These are phyloP conservation scores for Penicillium argentinense DNA, from an alignment of 495 filamentous ascomycete genomes.

Conservation along the genomic window DNA sequence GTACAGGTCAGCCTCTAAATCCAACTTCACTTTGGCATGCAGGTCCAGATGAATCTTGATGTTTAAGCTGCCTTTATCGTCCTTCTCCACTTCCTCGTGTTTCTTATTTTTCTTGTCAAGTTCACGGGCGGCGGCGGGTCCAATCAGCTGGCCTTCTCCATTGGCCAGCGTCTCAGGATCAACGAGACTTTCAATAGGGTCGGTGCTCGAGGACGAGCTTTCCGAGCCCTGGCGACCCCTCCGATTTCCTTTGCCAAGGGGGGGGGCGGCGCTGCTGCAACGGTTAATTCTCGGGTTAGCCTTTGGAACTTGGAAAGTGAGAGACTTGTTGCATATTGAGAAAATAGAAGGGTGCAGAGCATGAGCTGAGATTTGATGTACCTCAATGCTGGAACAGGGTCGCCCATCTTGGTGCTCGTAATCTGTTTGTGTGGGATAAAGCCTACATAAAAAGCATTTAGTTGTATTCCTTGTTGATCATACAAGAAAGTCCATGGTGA, in stretches of 20 bases:
- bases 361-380: slow-evolving; percentile 2
- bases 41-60: slow-evolving; percentile 14
- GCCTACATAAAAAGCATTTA: too few species aligned
- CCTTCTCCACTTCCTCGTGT: slow-evolving; percentile 2
- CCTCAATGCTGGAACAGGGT: slow-evolving; percentile 3
- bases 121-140: background rate
- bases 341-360: background rate
- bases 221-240: background rate
- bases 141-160: slow-evolving; percentile 1
- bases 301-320: slow-evolving; percentile 2
- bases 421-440: too few species aligned
- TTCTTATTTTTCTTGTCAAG: slow-evolving; percentile 4
- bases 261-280: too few species aligned
- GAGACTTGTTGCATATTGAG: too few species aligned
- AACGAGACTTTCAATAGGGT: background rate
- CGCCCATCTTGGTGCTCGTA: too few species aligned
- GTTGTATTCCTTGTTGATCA: too few species aligned
- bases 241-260: background rate
- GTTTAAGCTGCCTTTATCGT: slow-evolving; percentile 6
- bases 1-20: slow-evolving; percentile 12
- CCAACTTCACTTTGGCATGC: slow-evolving; percentile 11
- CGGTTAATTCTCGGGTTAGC: slow-evolving; percentile 4
- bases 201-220: background rate
- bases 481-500: too few species aligned
- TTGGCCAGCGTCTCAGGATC: slow-evolving; percentile 3